These are phyloP conservation scores for Debaryomyces fabryi DNA, from an alignment of 1,139 yeast species.

Conservation along the genomic window DNA sequence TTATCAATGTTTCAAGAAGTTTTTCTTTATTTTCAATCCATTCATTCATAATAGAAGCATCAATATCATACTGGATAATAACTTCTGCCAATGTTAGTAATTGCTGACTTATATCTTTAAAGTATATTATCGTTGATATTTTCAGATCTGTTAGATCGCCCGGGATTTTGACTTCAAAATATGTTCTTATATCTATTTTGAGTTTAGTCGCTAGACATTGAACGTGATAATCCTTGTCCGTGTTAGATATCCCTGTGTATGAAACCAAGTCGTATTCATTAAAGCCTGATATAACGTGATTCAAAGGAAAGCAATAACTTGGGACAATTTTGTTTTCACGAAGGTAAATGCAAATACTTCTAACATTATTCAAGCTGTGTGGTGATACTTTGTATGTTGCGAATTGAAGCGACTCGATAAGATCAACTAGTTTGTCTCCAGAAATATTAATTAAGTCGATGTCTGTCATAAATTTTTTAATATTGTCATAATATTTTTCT, in stretches of 20 bases:
- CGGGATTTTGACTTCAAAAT: slow-evolving; percentile 20
- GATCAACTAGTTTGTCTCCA: background rate
- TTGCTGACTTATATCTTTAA: slow-evolving; percentile 7
- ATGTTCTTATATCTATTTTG: slow-evolving; percentile 9
- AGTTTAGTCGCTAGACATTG: slow-evolving; percentile 9
- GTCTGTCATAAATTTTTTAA: slow-evolving; percentile 1
- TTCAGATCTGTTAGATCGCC: slow-evolving; percentile 16
- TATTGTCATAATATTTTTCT: background rate
- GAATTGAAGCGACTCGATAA: background rate
- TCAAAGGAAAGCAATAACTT: slow-evolving; percentile 22
- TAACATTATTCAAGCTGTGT: background rate
- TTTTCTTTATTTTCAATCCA: slow-evolving; percentile 5
- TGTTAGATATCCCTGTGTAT: background rate
- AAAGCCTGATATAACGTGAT: slow-evolving; percentile 12
- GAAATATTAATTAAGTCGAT: background rate
- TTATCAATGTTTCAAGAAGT: slow-evolving; percentile 7
- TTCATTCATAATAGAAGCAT: background rate
- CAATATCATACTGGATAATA: background rate
- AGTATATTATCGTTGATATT: slow-evolving; percentile 5
- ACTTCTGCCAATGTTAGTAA: slow-evolving; percentile 8
- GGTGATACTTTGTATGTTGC: background rate
- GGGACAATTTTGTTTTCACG: slow-evolving; percentile 16
- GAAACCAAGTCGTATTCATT: background rate
- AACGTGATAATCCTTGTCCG: slow-evolving; percentile 1
- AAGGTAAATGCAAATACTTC: slow-evolving; percentile 9